Base-by-base conservation (phyloP, 257 asterid species). In the Forsythia suspensa region DNA sequence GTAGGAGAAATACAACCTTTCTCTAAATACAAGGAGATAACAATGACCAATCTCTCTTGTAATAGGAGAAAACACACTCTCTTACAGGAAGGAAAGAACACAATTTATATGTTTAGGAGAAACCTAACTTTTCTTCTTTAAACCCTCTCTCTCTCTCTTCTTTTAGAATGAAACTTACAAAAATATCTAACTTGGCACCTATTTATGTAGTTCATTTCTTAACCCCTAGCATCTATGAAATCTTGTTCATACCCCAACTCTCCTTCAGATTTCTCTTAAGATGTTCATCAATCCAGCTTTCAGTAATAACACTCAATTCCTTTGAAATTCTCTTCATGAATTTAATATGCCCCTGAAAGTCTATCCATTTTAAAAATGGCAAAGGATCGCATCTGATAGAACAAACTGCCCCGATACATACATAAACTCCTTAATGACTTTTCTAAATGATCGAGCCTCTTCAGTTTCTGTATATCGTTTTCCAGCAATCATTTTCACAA, bases 161-260 rank as follows among this genome's bases (percentile, higher is more conserved):
- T n/a, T n/a, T n/a, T n/a, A n/a, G n/a, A n/a, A n/a, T n/a, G n/a
- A n/a, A n/a, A n/a, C n/a, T n/a, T n/a, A n/a, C n/a, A n/a, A n/a
- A n/a, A n/a, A n/a, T n/a, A n/a, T n/a, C n/a, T n/a, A n/a, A n/a
- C n/a, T n/a, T n/a, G n/a, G n/a, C n/a, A n/a, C n/a, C n/a, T n/a
- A n/a, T n/a, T n/a, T n/a, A n/a, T n/a, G n/a, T n/a, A n/a, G n/a
- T n/a, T n/a, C n/a, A n/a, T n/a, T n/a, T n/a, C n/a, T n/a, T n/a
- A n/a, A n/a, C n/a, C n/a, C n/a, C n/a, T n/a, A n/a, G n/a, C 91
- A 59, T 91, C 89, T 10, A 90, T 87, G 89, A 89, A 87, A 71
- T 88, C 95, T 16, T 70, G 76, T 59, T 80, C 85, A 13, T 41
- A 8, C 34, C 67, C 36, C 34, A 20, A 20, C 11, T 59, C 81